Base-by-base conservation (phyloP, 352 stramenopile species). In the Blastocystis sp. region DNA sequence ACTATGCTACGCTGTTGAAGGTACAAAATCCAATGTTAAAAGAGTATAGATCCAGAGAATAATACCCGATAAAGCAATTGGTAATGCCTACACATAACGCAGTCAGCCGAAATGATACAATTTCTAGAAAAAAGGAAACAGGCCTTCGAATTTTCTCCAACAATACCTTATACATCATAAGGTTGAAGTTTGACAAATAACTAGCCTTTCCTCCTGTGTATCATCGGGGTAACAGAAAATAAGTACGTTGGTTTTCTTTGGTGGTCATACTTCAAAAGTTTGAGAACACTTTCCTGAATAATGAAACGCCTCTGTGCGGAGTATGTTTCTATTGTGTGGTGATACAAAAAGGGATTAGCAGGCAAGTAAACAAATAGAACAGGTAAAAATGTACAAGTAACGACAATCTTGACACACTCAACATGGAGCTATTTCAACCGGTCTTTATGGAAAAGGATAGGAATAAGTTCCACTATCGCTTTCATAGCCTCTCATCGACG, bases 91-190 rank as follows among this genome's bases (percentile, higher is more conserved):
- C 6, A 7, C 7, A 43, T 26, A 37, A 69, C 26, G 0, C 18
- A 26, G 2, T 16, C 47, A 54, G 16, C 34, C 3, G 18, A 34
- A 13, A 7, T 45, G 11, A 13, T 78, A 78, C 78, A 18, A 89
- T 79, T 89, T 89, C 78, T n/a, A 89, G 20, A n/a, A 89, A 41
- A 30, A 89, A 89, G n/a, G 63, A 79, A 16, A 89, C 50, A 39
- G 78, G 78, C 9, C 78, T 39, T n/a, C 78, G 55, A 41, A 89
- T 89, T 59, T 89, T 89, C 56, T 89, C 78, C 63, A 89, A 41
- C 78, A 56, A 89, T 18, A 79, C 78, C 26, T 89, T 89, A 39
- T 89, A 79, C 63, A 89, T 76, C 78, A 89, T 89, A 18, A 89
- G 56, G 55, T 85, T 85, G 73, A 85, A 85, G 73, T 85, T 85